Percentiles rank a stretch among this genome's conserved stretches.
These are phyloP conservation scores for Aspergillus melleus DNA, from an alignment of 2,329 filamentous ascomycete genomes.

Conservation along the genomic window DNA sequence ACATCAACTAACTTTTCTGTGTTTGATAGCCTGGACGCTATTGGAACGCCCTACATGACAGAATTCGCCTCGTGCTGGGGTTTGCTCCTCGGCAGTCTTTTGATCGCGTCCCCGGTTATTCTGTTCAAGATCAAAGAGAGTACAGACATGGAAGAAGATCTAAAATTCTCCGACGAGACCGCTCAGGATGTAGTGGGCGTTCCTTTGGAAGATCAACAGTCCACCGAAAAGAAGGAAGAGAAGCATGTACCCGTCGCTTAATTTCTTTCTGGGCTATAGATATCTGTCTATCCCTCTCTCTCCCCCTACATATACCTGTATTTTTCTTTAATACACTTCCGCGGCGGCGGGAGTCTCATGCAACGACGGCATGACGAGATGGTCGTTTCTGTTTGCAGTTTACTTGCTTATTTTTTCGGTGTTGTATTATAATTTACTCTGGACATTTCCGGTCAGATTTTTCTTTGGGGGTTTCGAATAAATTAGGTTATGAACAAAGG, in stretches of 20 bases:
- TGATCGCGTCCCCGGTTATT: constrained; percentile 78
- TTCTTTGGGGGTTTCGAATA: not conserved
- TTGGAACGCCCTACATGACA: constrained; percentile 64
- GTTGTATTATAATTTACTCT: not conserved
- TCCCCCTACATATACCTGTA: not conserved
- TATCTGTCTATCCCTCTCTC: not conserved
- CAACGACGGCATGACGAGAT: not conserved
- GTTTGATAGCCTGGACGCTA: constrained; percentile 70
- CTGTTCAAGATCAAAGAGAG: constrained; percentile 77
- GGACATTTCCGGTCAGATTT: not conserved
- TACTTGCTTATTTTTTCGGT: not conserved
- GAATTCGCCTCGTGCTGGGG: constrained; percentile 78
- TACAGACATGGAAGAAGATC: constrained; percentile 76
- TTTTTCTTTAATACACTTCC: not conserved
- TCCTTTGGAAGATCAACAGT: constrained; percentile 15
- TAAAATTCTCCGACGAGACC: constrained; percentile 83
- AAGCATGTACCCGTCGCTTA: constrained; percentile 7
- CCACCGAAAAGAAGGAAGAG: constrained; percentile 21
- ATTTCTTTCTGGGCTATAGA: not conserved
- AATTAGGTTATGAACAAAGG: too few relatives aligned
- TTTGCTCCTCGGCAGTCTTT: constrained; percentile 68
- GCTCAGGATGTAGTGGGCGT: constrained; percentile 62
- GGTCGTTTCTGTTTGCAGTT: not conserved
- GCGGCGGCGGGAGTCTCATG: not conserved
- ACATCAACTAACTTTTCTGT: not conserved